Percentiles rank a stretch among this genome's conserved stretches.
These are phyloP conservation scores for Excoecaria agallocha DNA, from an alignment of 345 rosid species.

Conservation along the genomic window DNA sequence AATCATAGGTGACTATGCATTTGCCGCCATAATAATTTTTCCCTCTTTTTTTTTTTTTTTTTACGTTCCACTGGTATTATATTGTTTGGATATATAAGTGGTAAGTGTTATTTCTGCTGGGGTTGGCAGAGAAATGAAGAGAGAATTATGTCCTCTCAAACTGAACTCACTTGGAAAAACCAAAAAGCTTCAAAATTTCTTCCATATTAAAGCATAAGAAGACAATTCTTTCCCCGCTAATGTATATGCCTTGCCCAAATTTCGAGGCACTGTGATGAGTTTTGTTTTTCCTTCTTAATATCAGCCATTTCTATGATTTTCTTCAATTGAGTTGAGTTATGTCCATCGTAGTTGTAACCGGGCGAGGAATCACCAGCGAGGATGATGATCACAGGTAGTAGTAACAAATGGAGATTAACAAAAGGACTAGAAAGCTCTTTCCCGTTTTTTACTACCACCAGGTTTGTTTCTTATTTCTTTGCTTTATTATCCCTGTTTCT, in stretches of 20 bases:
- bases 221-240: neutral
- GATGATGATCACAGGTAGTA: neutral
- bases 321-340: neutral
- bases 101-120: neutral
- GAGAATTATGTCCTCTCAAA: neutral
- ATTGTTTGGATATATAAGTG: neutral
- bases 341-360: neutral
- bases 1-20: no score
- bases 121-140: neutral
- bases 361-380: neutral
- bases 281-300: neutral
- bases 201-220: neutral
- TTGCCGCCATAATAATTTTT: no score
- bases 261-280: neutral
- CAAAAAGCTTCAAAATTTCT: neutral
- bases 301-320: neutral
- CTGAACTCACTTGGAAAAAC: neutral
- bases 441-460: neutral
- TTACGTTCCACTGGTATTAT: no score
- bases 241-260: neutral
- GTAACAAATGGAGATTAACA: conserved; percentile 3
- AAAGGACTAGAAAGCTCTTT: neutral
- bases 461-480: conserved; percentile 9
- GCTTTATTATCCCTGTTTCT: no score
- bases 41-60: no score